These are phyloP conservation scores for Angomonas desouzai DNA, from an alignment of 208 protist species.

Conservation along the genomic window DNA sequence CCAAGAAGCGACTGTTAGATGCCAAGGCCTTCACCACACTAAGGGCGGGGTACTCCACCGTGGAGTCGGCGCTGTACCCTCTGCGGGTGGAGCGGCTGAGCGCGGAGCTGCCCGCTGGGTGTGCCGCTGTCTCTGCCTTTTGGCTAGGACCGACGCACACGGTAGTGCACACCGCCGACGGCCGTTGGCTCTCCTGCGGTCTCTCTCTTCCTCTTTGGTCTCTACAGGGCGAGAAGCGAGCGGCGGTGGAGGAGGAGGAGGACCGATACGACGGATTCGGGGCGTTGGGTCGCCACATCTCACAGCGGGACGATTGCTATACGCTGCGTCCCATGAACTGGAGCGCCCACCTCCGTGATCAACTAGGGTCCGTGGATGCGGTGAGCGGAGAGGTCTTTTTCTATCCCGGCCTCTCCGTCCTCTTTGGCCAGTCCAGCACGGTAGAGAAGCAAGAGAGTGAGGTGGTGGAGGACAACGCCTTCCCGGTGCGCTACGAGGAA, in stretches of 20 bases:
- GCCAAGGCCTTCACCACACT: conserved; percentile 44
- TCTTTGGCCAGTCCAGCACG: not conserved
- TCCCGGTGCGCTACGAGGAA: not conserved
- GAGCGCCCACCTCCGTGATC: not conserved
- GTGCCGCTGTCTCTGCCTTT: conserved; percentile 26
- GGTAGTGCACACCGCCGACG: conserved; percentile 25
- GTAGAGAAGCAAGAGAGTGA: not conserved
- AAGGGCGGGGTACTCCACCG: conserved; percentile 56
- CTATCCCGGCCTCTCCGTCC: conserved; percentile 1
- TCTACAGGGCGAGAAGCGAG: conserved; percentile 21
- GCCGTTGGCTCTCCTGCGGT: conserved; percentile 46
- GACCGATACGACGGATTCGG: conserved; percentile 22
- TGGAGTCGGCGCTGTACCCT: conserved; percentile 62
- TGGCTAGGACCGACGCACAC: conserved; percentile 38
- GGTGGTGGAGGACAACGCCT: not conserved
- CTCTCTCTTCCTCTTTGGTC: conserved; percentile 41
- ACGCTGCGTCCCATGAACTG: conserved; percentile 27
- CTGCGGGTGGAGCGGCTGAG: conserved; percentile 58
- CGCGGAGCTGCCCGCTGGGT: conserved; percentile 25
- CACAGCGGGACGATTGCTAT: conserved; percentile 25
- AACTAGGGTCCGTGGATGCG: not conserved
- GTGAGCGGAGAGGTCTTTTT: not conserved
- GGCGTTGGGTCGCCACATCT: conserved; percentile 8
- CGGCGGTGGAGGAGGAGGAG: conserved; percentile 14
- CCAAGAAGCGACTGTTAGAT: conserved; percentile 29